These are phyloP conservation scores for Starmerella bacillaris DNA, from an alignment of 805 yeast species.

Conservation along the genomic window DNA sequence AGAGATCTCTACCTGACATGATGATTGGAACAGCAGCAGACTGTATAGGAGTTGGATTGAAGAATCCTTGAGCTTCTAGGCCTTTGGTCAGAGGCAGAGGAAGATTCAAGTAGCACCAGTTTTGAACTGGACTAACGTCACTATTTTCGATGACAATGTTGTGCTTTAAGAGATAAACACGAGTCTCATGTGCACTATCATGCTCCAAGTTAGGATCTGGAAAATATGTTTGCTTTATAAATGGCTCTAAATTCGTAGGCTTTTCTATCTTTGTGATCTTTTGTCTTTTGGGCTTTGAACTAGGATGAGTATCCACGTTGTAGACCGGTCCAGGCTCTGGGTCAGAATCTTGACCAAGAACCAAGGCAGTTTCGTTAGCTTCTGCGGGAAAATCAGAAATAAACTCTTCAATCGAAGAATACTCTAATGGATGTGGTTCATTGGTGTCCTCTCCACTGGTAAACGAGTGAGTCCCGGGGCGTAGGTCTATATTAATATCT, in stretches of 20 bases:
- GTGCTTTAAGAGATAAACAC: neutral
- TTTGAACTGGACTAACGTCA: conserved; percentile 35
- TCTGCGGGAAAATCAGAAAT: too few relatives aligned
- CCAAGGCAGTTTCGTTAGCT: too few relatives aligned
- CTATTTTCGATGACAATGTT: neutral
- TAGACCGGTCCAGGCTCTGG: too few relatives aligned
- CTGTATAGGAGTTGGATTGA: conserved; percentile 70
- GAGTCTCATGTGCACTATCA: neutral
- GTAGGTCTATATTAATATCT: too few relatives aligned
- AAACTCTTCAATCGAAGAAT: too few relatives aligned
- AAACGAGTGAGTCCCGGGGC: too few relatives aligned
- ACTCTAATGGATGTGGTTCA: too few relatives aligned
- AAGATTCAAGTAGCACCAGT: conserved; percentile 72
- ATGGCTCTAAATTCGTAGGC: neutral
- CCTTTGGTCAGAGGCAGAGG: conserved; percentile 39
- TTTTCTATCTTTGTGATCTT: neutral
- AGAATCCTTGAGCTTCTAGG: conserved; percentile 36
- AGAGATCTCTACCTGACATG: conserved; percentile 76
- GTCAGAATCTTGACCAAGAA: too few relatives aligned
- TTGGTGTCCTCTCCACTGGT: too few relatives aligned
- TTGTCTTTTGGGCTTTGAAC: neutral
- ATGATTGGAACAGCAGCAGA: conserved; percentile 78
- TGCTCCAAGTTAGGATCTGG: neutral
- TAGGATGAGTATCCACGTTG: too few relatives aligned
- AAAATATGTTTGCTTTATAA: neutral